Evolutionary conservation across 257 asterid genomes (phyloP), one percentile per base, ranked within the genome.

Genomic region (Solanum medicagineum): DNA sequence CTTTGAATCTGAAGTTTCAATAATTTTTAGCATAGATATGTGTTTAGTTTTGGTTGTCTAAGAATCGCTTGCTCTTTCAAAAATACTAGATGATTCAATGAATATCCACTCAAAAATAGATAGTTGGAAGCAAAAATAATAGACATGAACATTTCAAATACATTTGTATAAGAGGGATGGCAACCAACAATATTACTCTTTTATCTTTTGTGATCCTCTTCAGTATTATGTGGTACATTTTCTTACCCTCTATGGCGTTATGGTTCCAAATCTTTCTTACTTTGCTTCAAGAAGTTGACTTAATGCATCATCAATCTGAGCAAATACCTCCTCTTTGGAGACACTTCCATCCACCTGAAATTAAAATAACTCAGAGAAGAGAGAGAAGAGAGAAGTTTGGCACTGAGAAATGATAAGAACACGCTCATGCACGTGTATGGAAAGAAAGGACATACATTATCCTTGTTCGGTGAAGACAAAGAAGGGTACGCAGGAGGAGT

Each of bases 281-380:
- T 71, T 89, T 59, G 70, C 85, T 85, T 79, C 87, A 60, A 84
- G 66, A 62, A 87, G 86, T 68, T 86, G 75, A 49, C 87, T 47
- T 14, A 89, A 49, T 70, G 88, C 89, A 85, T 51, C 36, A 81
- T 89, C 92, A 57, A 88, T 88, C 68, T 86, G 89, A 45, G 88
- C 89, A 86, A 88, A 89, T 47, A 89, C 89, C 62, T 84, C 89
- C 47, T 89, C 88, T 77, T 88, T 88, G 81, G 87, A 82, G 32
- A 82, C 60, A 19, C 86, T 86, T 55, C 92, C 92, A 20, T 89
- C 87, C 89, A 88, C 90, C 90, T 89, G 87, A 77, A 62, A 86
- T 62, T 85, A 45, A 66, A 54, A 51, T n/a, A 74, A 22, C 8
- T 74, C 40, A n/a, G 57, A 45, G n/a, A 22, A 45, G 10, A 71